Evolutionary conservation across 1,284 basidiomycete species (phyloP), one percentile per base, ranked within the genome.

Genomic region (Puccinia sorghi): DNA sequence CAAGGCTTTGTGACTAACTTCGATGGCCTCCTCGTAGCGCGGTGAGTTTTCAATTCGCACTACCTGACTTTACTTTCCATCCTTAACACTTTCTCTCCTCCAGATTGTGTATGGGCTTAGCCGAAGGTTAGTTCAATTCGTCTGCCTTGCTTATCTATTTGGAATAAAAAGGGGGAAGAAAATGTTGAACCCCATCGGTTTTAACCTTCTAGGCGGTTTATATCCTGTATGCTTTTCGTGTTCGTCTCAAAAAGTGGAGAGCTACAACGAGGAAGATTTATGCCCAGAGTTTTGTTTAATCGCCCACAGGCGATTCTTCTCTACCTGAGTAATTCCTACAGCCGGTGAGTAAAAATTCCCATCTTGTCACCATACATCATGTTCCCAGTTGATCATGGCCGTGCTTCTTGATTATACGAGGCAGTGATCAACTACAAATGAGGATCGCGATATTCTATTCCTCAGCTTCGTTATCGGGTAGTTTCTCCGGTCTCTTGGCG

Each of bases 401-500:
- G 32, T 32, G 32, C 32, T 32, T 32, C 17, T 37, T 43, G 22
- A 11, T 39, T 63, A 12, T 20, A 43, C 43, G 63, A 64, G 9
- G 43, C 39, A 64, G 63, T 1, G 63, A 64, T 48, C 46, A 70
- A 39, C 67, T 70, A 17, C 70, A 72, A 57, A 9, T 57, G 32
- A 39, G 70, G 56, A 72, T 72, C 20, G 70, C 70, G 50, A 27
- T 72, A 3, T 72, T 72, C 46, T 72, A 37, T 57, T 54, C 70
- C 7, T 56, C 70, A 39, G 70, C 70, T 12, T 54, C 70, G 12
- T n/a, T 72, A 27, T 54, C 70, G 17, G 70, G 70, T 12, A 54
- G 46, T 57, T 72, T 72, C 41, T 72, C 70, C n/a, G 70, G 70
- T 57, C 41, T 72, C 8, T n/a, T 72, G n/a, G 52, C 70, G 11